phyloP scores from a whole-genome alignment of 2,329 filamentous ascomycete species.

The Aureobasidium namibiae region DNA sequence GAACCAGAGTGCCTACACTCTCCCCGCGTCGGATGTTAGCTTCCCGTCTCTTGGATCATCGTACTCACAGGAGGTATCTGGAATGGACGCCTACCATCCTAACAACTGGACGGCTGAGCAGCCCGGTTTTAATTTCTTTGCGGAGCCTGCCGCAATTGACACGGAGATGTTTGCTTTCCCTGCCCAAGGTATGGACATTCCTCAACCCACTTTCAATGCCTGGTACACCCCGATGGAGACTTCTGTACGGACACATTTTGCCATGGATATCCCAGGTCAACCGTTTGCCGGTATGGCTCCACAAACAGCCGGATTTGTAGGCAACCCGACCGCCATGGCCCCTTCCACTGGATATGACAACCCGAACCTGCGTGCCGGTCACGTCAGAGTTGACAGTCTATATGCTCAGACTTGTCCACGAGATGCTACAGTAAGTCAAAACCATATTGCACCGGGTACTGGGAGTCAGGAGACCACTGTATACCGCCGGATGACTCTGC shows the following conservation, averaged over 20 bases:
- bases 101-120: not conserved
- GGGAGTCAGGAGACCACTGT: not conserved
- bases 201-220: not conserved
- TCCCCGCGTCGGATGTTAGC: slow-evolving; percentile 2
- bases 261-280: not conserved
- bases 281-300: not conserved
- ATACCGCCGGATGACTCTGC: slow-evolving; percentile 3
- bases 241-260: not conserved
- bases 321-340: not conserved
- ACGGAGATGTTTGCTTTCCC: slow-evolving; percentile 1
- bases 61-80: not conserved
- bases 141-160: not conserved
- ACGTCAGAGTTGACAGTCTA: slow-evolving; percentile 1
- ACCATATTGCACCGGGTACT: not conserved
- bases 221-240: not conserved
- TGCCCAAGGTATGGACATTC: not conserved
- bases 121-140: not conserved
- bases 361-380: not conserved
- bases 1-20: slow-evolving; percentile 4
- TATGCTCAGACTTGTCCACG: slow-evolving; percentile 6
- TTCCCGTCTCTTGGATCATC: not conserved
- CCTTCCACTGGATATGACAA: not conserved
- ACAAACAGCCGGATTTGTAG: slow-evolving; percentile 14
- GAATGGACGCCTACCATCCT: not conserved
- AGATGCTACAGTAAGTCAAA: slow-evolving; percentile 9